phyloP scores from a whole-genome alignment of 2,329 filamentous ascomycete genomes.

The Exophiala sp. region DNA sequence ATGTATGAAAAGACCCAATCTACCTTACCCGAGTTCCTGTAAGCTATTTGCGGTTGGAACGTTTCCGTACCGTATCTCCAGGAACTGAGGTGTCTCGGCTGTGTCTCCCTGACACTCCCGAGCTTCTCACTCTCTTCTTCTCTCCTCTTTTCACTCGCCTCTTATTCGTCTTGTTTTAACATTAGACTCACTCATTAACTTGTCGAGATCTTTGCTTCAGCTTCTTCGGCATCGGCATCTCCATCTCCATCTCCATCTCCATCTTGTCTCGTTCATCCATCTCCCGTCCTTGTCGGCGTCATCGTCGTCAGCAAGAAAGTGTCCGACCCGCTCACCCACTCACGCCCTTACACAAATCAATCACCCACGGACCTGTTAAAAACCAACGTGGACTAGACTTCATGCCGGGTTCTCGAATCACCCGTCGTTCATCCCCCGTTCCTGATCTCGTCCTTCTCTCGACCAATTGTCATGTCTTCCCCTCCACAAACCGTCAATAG shows the following conservation, averaged over 20 bases:
- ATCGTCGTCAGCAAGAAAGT: conserved; percentile 6
- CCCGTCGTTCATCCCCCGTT: conserved; percentile 13
- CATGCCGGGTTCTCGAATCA: not conserved
- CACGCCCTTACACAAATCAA: too few species aligned
- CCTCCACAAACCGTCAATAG: not conserved
- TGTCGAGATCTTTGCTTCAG: too few species aligned
- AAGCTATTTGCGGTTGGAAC: too few species aligned
- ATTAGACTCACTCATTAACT: too few species aligned
- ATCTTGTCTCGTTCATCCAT: conserved; percentile 2
- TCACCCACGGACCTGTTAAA: too few species aligned
- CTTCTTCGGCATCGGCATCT: not conserved
- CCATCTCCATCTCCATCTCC: not conserved
- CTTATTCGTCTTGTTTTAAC: not conserved
- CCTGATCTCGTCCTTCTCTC: conserved; percentile 9
- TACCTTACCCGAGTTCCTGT: too few species aligned
- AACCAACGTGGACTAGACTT: not conserved
- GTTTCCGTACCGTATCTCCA: too few species aligned
- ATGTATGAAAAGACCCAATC: too few species aligned
- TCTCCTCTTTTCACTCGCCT: not conserved
- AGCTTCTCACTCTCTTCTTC: too few species aligned
- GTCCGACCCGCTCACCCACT: conserved; percentile 1
- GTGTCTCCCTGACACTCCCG: conserved; percentile 4
- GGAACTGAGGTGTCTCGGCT: not conserved
- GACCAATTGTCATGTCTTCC: not conserved
- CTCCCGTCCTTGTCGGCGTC: conserved; percentile 14